phyloP scores from a whole-genome alignment of 805 yeast species.

The Clavispora vitiphila region DNA sequence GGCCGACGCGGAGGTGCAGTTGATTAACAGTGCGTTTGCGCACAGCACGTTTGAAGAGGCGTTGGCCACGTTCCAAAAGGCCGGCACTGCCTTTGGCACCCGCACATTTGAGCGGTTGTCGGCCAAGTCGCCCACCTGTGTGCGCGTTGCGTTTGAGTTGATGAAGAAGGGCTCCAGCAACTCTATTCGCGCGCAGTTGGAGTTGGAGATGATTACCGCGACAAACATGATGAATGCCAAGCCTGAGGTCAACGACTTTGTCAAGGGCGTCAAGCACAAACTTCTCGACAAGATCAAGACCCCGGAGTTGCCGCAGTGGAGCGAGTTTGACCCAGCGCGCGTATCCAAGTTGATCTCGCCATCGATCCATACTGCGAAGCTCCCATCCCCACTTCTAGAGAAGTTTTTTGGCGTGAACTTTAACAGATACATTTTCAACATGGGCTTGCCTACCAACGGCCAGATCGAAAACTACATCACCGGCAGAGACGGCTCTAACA shows the following conservation, averaged over 20 bases:
- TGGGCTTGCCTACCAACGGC: slow-evolving; percentile 74
- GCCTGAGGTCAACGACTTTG: slow-evolving; percentile 53
- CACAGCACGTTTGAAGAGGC: slow-evolving; percentile 50
- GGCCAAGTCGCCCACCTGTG: slow-evolving; percentile 72
- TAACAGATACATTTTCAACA: slow-evolving; percentile 52
- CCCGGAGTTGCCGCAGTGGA: slow-evolving; percentile 47
- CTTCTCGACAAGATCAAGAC: slow-evolving; percentile 55
- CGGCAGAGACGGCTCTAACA: slow-evolving; percentile 62
- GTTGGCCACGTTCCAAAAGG: slow-evolving; percentile 45
- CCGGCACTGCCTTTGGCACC: slow-evolving; percentile 63
- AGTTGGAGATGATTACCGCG: slow-evolving; percentile 71
- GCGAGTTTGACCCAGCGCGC: slow-evolving; percentile 24
- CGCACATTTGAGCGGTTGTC: slow-evolving; percentile 51
- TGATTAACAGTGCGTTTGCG: slow-evolving; percentile 68
- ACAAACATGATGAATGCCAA: slow-evolving; percentile 60
- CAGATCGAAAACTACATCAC: slow-evolving; percentile 62
- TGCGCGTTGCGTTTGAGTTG: slow-evolving; percentile 66
- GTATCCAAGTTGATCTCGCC: slow-evolving; percentile 16
- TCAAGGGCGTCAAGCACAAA: slow-evolving; percentile 62
- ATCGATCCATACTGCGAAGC: slow-evolving; percentile 16
- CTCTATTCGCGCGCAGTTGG: slow-evolving; percentile 61
- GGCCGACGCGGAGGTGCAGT: slow-evolving; percentile 48
- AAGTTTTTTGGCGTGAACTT: slow-evolving; percentile 36
- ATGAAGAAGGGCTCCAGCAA: slow-evolving; percentile 56
- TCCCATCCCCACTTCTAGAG: slow-evolving; percentile 30